phyloP scores from a whole-genome alignment of 208 protist species.

The Leishmania aethiopica region DNA sequence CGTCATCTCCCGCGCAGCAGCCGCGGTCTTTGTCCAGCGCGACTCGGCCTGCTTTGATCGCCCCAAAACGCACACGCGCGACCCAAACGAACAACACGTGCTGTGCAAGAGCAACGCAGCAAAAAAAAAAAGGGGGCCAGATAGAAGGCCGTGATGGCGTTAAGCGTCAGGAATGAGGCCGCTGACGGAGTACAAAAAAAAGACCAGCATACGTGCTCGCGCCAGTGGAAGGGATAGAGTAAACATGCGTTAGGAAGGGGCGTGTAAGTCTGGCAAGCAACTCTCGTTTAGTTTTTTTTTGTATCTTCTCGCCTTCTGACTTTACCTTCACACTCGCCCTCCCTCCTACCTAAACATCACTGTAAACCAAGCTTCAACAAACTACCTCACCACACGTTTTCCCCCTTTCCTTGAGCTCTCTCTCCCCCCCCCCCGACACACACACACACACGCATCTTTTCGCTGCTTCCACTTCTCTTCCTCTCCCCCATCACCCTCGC shows the following conservation, averaged over 20 bases:
- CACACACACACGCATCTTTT: neutral
- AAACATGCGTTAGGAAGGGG: neutral
- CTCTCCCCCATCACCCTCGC: neutral
- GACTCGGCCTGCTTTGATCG: neutral
- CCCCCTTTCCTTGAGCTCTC: neutral
- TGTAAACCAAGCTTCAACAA: conserved; percentile 3
- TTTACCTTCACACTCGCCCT: too few species aligned
- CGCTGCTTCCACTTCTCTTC: neutral
- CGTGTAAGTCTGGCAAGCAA: neutral
- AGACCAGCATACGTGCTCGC: neutral
- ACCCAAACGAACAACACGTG: neutral
- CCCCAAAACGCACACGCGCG: neutral
- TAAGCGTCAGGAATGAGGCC: neutral
- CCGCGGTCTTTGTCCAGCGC: neutral
- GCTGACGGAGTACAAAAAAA: neutral
- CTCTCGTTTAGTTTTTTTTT: neutral
- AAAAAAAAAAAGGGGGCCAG: neutral
- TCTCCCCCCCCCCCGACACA: neutral
- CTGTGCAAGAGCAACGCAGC: neutral
- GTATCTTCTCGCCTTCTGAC: neutral
- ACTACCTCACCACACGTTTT: neutral
- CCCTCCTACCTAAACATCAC: neutral
- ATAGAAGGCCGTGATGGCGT: neutral
- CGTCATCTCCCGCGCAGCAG: neutral
- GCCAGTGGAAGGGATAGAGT: neutral